Evolutionary conservation across 2,329 filamentous ascomycete genomes (phyloP).

Genomic region (Tolypocladium pustulatum): DNA sequence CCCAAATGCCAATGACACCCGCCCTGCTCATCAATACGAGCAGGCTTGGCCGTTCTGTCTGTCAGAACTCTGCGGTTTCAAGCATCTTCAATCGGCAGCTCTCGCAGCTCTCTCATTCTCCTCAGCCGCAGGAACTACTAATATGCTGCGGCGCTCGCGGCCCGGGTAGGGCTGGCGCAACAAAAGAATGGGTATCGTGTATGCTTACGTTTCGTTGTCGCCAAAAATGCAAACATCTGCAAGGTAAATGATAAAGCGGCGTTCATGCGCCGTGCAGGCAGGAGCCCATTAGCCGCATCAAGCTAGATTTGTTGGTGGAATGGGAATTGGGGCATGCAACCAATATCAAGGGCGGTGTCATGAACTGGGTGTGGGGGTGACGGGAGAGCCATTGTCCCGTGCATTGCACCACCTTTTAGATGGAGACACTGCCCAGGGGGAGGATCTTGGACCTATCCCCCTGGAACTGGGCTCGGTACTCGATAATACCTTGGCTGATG

Average conservation of each 20-base stretch:
- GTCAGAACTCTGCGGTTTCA: not conserved
- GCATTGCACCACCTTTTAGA: conserved; percentile 13
- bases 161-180: not conserved
- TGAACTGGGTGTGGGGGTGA: not conserved
- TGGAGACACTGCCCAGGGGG: conserved; percentile 38
- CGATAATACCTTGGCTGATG: conserved; percentile 57
- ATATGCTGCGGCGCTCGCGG: not conserved
- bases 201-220: conserved; percentile 1
- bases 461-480: conserved; percentile 54
- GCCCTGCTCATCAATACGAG: not conserved
- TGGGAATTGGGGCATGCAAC: not conserved
- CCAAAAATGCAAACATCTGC: not conserved
- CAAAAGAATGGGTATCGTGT: conserved; percentile 2
- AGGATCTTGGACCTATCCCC: conserved; percentile 55
- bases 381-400: not conserved
- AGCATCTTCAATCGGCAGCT: not conserved
- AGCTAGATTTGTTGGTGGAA: not conserved
- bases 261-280: not conserved
- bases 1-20: not conserved
- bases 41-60: not conserved
- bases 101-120: not conserved
- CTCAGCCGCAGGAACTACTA: not conserved
- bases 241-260: not conserved
- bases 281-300: not conserved
- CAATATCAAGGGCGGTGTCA: not conserved